phyloP scores from a whole-genome alignment of 331 rosid genomes.

The Malus hybrid region DNA sequence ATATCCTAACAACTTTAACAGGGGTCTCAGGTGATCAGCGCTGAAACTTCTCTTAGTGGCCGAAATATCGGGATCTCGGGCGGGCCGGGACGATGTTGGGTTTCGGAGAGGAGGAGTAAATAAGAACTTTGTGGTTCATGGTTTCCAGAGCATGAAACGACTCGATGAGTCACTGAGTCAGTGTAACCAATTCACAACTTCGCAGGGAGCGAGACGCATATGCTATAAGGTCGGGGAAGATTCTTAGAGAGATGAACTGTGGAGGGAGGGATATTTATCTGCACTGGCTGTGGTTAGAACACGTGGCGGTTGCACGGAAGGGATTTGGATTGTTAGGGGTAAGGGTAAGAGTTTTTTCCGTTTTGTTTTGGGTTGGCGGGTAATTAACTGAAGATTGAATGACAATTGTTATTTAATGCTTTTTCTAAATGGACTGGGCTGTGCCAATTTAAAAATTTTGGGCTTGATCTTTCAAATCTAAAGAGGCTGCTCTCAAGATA shows the following conservation, averaged over 20 bases:
- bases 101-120: slow-evolving; percentile 41
- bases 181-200: not conserved
- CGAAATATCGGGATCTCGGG: slow-evolving; percentile 3
- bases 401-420: too few relatives aligned
- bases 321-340: not conserved
- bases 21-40: not conserved
- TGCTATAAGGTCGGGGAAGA: not conserved
- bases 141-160: slow-evolving; percentile 5
- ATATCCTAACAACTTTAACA: too few relatives aligned
- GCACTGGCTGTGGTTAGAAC: slow-evolving; percentile 44
- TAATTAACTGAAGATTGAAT: not conserved
- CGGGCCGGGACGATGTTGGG: slow-evolving; percentile 9
- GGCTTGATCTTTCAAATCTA: not conserved
- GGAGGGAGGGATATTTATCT: slow-evolving; percentile 41
- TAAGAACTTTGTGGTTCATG: slow-evolving; percentile 69
- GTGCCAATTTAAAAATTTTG: not conserved
- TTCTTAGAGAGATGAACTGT: not conserved
- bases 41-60: slow-evolving; percentile 9
- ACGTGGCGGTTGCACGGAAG: slow-evolving; percentile 31
- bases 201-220: not conserved
- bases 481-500: not conserved
- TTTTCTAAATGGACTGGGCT: not conserved
- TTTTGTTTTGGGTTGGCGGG: not conserved
- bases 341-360: not conserved
- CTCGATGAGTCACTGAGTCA: not conserved